phyloP scores from a whole-genome alignment of 306 rosid genomes.

The Prunus padus region DNA sequence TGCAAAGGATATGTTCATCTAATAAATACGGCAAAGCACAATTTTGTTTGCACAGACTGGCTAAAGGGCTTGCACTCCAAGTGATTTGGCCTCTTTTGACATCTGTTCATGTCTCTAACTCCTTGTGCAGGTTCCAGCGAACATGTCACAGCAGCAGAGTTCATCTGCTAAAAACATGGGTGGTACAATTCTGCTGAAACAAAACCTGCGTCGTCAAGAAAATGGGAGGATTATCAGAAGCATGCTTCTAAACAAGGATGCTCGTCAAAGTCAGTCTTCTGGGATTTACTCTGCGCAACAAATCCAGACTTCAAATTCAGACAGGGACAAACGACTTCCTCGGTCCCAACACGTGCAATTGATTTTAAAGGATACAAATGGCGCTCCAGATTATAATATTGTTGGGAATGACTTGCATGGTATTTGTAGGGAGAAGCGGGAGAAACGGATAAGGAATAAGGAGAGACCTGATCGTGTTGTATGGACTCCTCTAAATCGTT shows the following conservation, averaged over 20 bases:
- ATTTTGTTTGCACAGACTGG: background rate
- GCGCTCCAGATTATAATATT: conserved; percentile 43
- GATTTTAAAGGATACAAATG: conserved; percentile 54
- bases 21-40: background rate
- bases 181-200: conserved; percentile 42
- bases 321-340: conserved; percentile 48
- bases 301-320: conserved; percentile 42
- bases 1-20: background rate
- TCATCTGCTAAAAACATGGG: conserved; percentile 30
- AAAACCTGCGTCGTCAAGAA: conserved; percentile 50
- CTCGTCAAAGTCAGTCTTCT: conserved; percentile 53
- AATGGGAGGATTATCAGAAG: conserved; percentile 55
- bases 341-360: conserved; percentile 49
- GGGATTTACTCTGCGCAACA: conserved; percentile 42
- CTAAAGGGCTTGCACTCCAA: background rate
- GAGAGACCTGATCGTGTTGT: conserved; percentile 59
- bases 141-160: conserved; percentile 36
- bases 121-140: conserved; percentile 37
- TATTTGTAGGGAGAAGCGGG: conserved; percentile 44
- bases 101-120: conserved; percentile 12
- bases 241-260: conserved; percentile 59
- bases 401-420: conserved; percentile 45
- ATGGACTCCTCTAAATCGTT: conserved; percentile 46
- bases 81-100: background rate
- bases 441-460: conserved; percentile 47